These are phyloP conservation scores for Aspergillus sojae DNA, from an alignment of 2,329 filamentous ascomycete species.

Conservation along the genomic window DNA sequence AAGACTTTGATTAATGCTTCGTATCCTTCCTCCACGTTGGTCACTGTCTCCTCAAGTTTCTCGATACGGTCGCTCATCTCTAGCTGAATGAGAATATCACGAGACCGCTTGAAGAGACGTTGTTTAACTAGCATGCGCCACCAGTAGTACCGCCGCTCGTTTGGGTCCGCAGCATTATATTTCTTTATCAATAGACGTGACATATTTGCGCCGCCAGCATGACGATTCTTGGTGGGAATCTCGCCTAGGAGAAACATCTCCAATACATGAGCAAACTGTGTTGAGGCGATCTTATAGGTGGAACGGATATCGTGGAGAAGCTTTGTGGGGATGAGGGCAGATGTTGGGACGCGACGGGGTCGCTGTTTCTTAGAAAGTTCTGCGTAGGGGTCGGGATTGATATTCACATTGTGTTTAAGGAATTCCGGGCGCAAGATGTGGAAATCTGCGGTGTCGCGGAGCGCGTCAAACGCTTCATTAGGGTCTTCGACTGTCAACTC, in stretches of 20 bases:
- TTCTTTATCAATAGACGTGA: constrained; percentile 54
- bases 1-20: constrained; percentile 54
- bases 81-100: constrained; percentile 61
- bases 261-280: constrained; percentile 64
- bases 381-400: constrained; percentile 48
- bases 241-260: constrained; percentile 65
- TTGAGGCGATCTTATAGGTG: constrained; percentile 60
- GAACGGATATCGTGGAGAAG: constrained; percentile 54
- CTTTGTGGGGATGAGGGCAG: constrained; percentile 56
- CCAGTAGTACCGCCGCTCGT: constrained; percentile 65
- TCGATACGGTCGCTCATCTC: constrained; percentile 59
- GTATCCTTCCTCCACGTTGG: constrained; percentile 62
- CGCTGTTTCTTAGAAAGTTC: constrained; percentile 38
- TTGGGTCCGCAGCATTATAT: constrained; percentile 50
- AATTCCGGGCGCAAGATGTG: constrained; percentile 57
- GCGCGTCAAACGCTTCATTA: constrained; percentile 68
- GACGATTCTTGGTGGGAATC: constrained; percentile 54
- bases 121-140: constrained; percentile 67
- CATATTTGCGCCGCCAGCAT: constrained; percentile 52
- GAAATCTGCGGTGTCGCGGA: constrained; percentile 65
- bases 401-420: constrained; percentile 49
- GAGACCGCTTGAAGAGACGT: constrained; percentile 62
- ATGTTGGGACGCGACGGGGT: constrained; percentile 50
- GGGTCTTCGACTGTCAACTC: constrained; percentile 95
- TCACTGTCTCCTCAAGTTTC: constrained; percentile 62